phyloP scores from a whole-genome alignment of 768 basidiomycete genomes.

The Neoboletus magnificus region DNA sequence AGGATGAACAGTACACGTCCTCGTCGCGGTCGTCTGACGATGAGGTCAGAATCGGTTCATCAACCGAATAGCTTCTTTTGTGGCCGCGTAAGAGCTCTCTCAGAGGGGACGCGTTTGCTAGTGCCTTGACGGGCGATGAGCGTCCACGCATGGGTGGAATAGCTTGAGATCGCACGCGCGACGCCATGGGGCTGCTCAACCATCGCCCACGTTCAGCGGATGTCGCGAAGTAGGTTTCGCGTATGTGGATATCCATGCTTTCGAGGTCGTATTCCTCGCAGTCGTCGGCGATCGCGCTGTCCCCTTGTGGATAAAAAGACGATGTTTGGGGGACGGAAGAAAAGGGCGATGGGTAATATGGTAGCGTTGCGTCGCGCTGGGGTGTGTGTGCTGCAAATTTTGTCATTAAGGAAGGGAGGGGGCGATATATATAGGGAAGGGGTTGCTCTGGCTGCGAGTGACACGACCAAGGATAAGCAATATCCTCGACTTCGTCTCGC shows the following conservation, averaged over 20 bases:
- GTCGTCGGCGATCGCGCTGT: constrained; percentile 19
- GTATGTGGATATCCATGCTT: constrained; percentile 34
- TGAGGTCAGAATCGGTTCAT: neutral
- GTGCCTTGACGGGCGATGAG: constrained; percentile 23
- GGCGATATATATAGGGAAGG: neutral
- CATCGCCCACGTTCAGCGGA: constrained; percentile 61
- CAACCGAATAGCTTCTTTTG: neutral
- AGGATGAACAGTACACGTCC: constrained; percentile 19
- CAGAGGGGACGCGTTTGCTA: constrained; percentile 1
- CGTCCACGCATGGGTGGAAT: constrained; percentile 16
- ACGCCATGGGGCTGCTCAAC: constrained; percentile 47
- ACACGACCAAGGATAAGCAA: constrained; percentile 1
- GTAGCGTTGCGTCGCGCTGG: neutral
- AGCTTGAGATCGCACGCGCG: constrained; percentile 14
- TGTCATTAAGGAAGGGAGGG: constrained; percentile 20
- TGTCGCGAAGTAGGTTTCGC: constrained; percentile 50
- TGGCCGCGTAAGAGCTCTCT: constrained; percentile 1
- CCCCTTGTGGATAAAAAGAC: constrained; percentile 6
- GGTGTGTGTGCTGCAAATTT: constrained; percentile 10
- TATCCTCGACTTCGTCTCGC: neutral
- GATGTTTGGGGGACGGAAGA: neutral
- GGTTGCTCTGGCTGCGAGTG: neutral
- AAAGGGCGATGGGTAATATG: constrained; percentile 2
- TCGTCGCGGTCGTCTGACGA: constrained; percentile 14
- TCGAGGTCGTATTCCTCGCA: constrained; percentile 31